Base-by-base conservation (phyloP, 495 filamentous ascomycete species). In the Clohesyomyces aquaticus region DNA sequence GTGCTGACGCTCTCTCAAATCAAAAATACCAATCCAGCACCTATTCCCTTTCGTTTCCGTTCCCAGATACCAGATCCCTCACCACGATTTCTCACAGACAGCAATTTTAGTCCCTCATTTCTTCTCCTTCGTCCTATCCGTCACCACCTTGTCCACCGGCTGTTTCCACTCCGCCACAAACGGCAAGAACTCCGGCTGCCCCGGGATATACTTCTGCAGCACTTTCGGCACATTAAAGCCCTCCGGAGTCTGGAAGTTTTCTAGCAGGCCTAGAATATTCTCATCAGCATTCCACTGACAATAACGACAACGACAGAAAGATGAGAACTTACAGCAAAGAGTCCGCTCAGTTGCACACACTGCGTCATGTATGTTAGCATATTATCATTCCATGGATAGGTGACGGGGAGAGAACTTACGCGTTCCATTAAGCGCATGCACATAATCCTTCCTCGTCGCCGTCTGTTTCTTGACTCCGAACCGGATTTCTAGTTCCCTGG, bases 221-320 rank as follows among this genome's bases (percentile, higher is more conserved):
- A 88, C 87, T 77, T 93, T 87, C 0, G 95, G 94, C 52, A 98
- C 89, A 47, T 82, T 84, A 67, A 96, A 82, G 51, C 93, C 93
- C 85, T 93, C 86, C 68, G 94, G 87, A 1, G 85, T 91, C 78
- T 98, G 94, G 76, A 90, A 98, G 78, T 98, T 98, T 78, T 98
- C 95, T 46, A 98, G 83, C 21, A 98, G 78, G n/a, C n/a, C n/a
- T n/a, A n/a, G n/a, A n/a, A n/a, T n/a, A n/a, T n/a, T n/a, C n/a
- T n/a, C n/a, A n/a, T n/a, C n/a, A 9, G 35, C 9, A 41, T 41
- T 9, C 35, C 35, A n/a, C 35, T 9, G n/a, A n/a, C 9, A n/a
- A 41, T 9, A n/a, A 41, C 9, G n/a, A n/a, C 9, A 41, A n/a
- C 9, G 35, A 41, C 9, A n/a, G 35, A 41, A n/a, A n/a, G 35